Conservation (phyloP, 306 rosid genomes). For the Fragaria vesca region DNA sequence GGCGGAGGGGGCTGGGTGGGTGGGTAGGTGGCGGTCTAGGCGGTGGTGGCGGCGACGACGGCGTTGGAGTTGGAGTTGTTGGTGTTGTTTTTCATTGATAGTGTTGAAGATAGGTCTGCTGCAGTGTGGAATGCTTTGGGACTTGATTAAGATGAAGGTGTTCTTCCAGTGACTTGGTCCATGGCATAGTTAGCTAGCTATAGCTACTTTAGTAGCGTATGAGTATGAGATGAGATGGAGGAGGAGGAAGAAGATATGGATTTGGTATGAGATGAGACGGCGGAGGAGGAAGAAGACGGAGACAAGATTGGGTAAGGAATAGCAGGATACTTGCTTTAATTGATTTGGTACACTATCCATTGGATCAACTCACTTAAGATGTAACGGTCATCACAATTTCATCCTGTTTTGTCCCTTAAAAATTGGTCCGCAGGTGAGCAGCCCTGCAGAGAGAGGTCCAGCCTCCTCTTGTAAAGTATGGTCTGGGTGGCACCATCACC, state of each 20-base stretch:
- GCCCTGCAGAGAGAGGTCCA: background rate
- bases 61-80: constrained; percentile 5
- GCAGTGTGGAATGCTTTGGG: constrained; percentile 49
- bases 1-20: constrained; percentile 29
- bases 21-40: constrained; percentile 39
- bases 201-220: background rate
- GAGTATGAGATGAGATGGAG: too few species aligned
- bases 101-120: constrained; percentile 36
- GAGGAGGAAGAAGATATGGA: too few species aligned
- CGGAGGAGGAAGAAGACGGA: too few species aligned
- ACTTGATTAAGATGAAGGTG: constrained; percentile 21
- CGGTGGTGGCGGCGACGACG: background rate
- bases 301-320: too few species aligned
- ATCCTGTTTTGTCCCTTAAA: too few species aligned
- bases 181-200: constrained; percentile 14
- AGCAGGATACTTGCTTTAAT: too few species aligned
- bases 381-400: too few species aligned
- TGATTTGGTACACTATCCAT: too few species aligned
- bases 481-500: background rate
- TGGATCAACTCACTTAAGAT: too few species aligned
- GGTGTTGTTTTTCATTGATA: constrained; percentile 3
- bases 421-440: too few species aligned
- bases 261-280: too few species aligned
- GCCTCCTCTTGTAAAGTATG: background rate
- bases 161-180: constrained; percentile 43